Base-by-base conservation (phyloP, 768 basidiomycete species). In the Cyclocybe aegerita region DNA sequence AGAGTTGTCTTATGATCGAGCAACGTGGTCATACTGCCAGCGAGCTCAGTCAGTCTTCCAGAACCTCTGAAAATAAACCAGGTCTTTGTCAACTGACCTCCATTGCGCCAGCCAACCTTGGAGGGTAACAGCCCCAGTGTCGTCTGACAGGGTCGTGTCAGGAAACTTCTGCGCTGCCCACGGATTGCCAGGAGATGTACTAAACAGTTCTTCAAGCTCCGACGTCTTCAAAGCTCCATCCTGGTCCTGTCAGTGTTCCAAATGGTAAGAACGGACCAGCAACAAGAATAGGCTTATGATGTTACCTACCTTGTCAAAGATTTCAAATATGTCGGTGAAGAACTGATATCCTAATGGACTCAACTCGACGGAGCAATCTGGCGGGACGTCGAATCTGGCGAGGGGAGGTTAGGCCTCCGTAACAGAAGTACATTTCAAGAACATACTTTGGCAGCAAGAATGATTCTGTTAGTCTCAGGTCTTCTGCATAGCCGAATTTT, bases 31-130 rank as follows among this genome's bases (percentile, higher is more conserved):
- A 98, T 97, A 64, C 95, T 98, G 32, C 32, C 35, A 54, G 35
- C 37, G 30, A 15, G 23, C 23, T 23, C 23, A 52, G 34, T 42
- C 16, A 37, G 23, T 23, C 23, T 23, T 23, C 23, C 23, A 23
- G 23, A 23, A 23, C 23, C 23, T 23, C 23, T 23, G 23, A 23
- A 23, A 23, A 23, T 23, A 39, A 31, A 36, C 35, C 10, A 15
- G 9, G 6, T 34, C 3, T 17, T 32, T 15, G 34, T 34, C 29
- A 17, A 66, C 77, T 57, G 45, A 93, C 94, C 92, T 96, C 96
- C 96, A 99, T 64, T 97, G 95, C 14, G 96, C 96, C 23, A 98
- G 72, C 96, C 96, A 99, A 1, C 93, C 92, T 71, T 98, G 95
- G 39, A 99, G 69, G n/a, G 95, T 98, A 12, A 98, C 90, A 29